phyloP scores from a whole-genome alignment of 2,329 filamentous ascomycete species.

The Malbranchea cinnamomea region DNA sequence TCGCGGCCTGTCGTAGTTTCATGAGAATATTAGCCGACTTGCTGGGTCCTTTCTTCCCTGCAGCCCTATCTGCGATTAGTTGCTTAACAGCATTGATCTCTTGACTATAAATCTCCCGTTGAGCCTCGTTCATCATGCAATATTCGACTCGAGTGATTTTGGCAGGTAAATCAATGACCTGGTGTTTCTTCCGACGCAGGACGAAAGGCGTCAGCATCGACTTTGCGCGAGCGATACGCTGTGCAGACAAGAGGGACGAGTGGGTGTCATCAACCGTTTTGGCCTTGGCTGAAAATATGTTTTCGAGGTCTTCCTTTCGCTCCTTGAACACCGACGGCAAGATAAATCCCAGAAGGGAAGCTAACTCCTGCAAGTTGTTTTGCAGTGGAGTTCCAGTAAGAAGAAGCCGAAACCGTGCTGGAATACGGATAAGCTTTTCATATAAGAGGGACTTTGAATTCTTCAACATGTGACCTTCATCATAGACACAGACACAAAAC shows the following conservation, averaged over 20 bases:
- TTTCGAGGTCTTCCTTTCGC: slow-evolving; percentile 62
- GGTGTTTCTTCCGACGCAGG: slow-evolving; percentile 79
- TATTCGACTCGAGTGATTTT: slow-evolving; percentile 68
- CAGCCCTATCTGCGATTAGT: slow-evolving; percentile 43
- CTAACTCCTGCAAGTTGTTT: slow-evolving; percentile 88
- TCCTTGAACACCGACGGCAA: slow-evolving; percentile 70
- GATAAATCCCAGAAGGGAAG: slow-evolving; percentile 84
- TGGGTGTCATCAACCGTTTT: slow-evolving; percentile 59
- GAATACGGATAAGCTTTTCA: slow-evolving; percentile 60
- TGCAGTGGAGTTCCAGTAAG: slow-evolving; percentile 87
- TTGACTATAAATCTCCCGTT: slow-evolving; percentile 58
- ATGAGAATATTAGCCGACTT: slow-evolving; percentile 59
- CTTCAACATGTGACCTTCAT: slow-evolving; percentile 89
- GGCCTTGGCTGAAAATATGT: slow-evolving; percentile 84
- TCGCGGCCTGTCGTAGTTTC: slow-evolving; percentile 79
- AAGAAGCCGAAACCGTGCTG: slow-evolving; percentile 68
- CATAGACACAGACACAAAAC: slow-evolving; percentile 57
- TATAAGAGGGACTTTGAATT: slow-evolving; percentile 75
- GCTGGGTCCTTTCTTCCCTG: slow-evolving; percentile 38
- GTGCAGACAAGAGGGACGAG: slow-evolving; percentile 68
- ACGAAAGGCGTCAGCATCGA: slow-evolving; percentile 94
- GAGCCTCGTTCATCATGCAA: slow-evolving; percentile 61
- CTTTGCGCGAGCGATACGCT: slow-evolving; percentile 72
- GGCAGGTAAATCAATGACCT: slow-evolving; percentile 72
- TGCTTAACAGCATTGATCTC: slow-evolving; percentile 49